Conservation (phyloP, 139 green algal species). For the Chlorella vulgaris region DNA sequence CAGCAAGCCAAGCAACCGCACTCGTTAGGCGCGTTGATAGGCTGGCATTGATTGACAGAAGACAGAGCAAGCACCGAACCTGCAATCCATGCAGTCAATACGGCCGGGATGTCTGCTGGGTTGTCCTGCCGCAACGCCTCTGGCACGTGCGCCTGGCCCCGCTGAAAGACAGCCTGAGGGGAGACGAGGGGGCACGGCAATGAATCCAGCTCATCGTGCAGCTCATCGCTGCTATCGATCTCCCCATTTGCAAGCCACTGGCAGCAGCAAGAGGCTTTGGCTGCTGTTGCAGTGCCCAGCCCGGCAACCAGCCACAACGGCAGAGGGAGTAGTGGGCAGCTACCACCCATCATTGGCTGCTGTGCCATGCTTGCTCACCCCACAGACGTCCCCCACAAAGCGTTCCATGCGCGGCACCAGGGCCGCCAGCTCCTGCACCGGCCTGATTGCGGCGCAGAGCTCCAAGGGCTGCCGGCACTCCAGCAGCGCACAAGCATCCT, state of each 20-base stretch:
- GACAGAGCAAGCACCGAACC: neutral
- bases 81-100: constrained; percentile 25
- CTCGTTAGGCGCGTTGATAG: neutral
- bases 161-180: constrained; percentile 31
- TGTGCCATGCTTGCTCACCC: too few species aligned
- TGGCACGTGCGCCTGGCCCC: constrained; percentile 27
- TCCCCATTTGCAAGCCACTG: too few species aligned
- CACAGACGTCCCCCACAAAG: constrained; percentile 33
- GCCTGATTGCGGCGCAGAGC: constrained; percentile 57
- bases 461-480: constrained; percentile 56
- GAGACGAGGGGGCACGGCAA: neutral
- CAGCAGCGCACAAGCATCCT: constrained; percentile 74
- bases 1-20: neutral
- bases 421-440: constrained; percentile 19
- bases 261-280: too few species aligned
- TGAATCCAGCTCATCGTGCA: neutral
- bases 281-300: too few species aligned
- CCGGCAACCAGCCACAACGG: too few species aligned
- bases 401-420: constrained; percentile 30
- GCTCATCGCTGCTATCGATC: too few species aligned
- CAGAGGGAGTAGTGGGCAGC: too few species aligned
- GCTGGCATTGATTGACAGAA: neutral
- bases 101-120: constrained; percentile 16
- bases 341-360: too few species aligned
- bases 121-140: constrained; percentile 29